These are phyloP conservation scores for Yarrowia phangngaensis DNA, from an alignment of 805 yeast genomes.

Conservation along the genomic window DNA sequence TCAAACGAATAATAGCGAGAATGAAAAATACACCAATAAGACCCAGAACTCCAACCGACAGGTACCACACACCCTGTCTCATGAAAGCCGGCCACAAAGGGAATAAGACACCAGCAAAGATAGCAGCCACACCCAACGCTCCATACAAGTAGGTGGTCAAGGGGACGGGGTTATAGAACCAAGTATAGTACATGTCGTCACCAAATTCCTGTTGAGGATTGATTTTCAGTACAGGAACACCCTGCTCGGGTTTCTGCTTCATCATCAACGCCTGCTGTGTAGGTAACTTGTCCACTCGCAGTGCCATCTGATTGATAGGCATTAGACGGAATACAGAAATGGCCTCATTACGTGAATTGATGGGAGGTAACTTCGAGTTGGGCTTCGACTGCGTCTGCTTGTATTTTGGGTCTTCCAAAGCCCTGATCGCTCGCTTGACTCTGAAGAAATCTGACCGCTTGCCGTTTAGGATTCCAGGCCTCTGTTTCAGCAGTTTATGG, in stretches of 20 bases:
- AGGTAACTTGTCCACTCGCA: constrained; percentile 72
- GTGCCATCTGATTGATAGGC: constrained; percentile 67
- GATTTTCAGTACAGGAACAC: constrained; percentile 45
- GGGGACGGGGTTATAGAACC: constrained; percentile 75
- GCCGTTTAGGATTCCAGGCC: constrained; percentile 73
- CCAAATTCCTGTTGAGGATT: constrained; percentile 42
- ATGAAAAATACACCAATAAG: constrained; percentile 70
- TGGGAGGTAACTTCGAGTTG: constrained; percentile 50
- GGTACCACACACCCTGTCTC: constrained; percentile 88
- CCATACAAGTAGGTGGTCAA: constrained; percentile 61
- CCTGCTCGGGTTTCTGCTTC: constrained; percentile 67
- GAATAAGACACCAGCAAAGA: constrained; percentile 66
- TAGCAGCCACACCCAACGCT: constrained; percentile 59
- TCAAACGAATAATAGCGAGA: constrained; percentile 72
- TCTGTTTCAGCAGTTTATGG: constrained; percentile 64
- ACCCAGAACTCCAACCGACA: constrained; percentile 72
- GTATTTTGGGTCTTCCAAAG: constrained; percentile 70
- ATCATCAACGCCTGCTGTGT: constrained; percentile 55
- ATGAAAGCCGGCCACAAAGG: constrained; percentile 93
- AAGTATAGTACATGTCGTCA: constrained; percentile 61
- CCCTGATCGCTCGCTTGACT: constrained; percentile 73
- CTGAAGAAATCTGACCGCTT: constrained; percentile 78
- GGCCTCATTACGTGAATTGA: constrained; percentile 53
- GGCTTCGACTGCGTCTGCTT: constrained; percentile 44
- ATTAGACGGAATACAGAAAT: constrained; percentile 59